A percentile compares a stretch with the other conserved stretches of the same genome.
Evolutionary conservation across 1,284 basidiomycete genomes (phyloP).

Genomic region (Taiwanofungus camphoratus): DNA sequence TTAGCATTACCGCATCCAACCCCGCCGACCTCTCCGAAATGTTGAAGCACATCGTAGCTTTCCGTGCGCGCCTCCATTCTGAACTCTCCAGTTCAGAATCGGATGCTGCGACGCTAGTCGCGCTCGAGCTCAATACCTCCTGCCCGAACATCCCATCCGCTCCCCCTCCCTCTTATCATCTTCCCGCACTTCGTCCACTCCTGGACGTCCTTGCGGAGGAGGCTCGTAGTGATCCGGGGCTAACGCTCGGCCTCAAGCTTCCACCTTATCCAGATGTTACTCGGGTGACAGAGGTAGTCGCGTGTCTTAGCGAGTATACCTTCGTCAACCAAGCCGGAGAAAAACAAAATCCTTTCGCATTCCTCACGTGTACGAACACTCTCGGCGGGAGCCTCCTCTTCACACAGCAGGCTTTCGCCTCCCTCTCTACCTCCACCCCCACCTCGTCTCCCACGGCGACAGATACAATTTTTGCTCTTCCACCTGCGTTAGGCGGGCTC

Average conservation of each 20-base stretch:
- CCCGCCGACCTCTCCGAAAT: constrained; percentile 45
- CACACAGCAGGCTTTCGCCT: constrained; percentile 46
- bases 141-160: constrained; percentile 70
- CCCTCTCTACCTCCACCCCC: no score
- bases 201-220: constrained; percentile 47
- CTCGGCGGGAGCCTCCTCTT: constrained; percentile 66
- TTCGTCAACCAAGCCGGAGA: constrained; percentile 44
- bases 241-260: constrained; percentile 73
- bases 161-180: constrained; percentile 63
- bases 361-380: constrained; percentile 71
- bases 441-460: no score
- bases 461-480: constrained; percentile 49
- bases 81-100: constrained; percentile 1
- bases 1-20: constrained; percentile 65
- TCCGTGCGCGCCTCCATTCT: constrained; percentile 41
- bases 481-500: constrained; percentile 60
- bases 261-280: constrained; percentile 67
- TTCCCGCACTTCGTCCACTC: constrained; percentile 38
- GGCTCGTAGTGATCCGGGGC: constrained; percentile 41
- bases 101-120: constrained; percentile 26
- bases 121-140: constrained; percentile 72
- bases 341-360: constrained; percentile 27
- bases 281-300: constrained; percentile 55
- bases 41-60: constrained; percentile 49
- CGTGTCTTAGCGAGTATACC: constrained; percentile 33